Percentiles rank a stretch among this genome's conserved stretches.
Conservation (phyloP, 2,329 filamentous ascomycete genomes). For the Penicillium oxalicum region DNA sequence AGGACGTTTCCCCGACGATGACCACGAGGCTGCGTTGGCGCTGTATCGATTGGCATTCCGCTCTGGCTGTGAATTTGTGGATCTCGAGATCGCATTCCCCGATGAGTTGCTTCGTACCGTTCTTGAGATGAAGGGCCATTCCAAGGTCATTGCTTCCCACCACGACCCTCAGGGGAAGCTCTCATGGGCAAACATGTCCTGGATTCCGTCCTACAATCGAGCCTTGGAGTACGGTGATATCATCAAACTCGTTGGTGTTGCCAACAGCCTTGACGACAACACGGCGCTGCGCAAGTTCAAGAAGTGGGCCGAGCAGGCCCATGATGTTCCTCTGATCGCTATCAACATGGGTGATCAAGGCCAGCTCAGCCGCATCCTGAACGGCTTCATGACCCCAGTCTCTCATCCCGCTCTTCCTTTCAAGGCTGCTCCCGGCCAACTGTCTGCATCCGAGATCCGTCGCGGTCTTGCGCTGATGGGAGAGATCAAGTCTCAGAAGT, state of each 20-base stretch:
- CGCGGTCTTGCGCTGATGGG: conserved; percentile 72
- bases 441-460: conserved; percentile 84
- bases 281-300: conserved; percentile 79
- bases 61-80: conserved; percentile 85
- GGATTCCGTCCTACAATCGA: conserved; percentile 84
- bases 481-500: conserved; percentile 66
- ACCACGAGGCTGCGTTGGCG: conserved; percentile 61
- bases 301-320: conserved; percentile 62
- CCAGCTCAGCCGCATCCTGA: conserved; percentile 83
- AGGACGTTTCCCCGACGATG: conserved; percentile 76
- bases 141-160: conserved; percentile 88
- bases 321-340: conserved; percentile 79
- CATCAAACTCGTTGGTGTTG: conserved; percentile 87
- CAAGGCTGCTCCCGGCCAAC: conserved; percentile 87
- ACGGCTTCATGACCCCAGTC: conserved; percentile 90
- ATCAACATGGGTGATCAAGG: conserved; percentile 91
- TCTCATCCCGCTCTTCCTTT: conserved; percentile 84
- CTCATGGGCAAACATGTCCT: conserved; percentile 88
- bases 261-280: conserved; percentile 73
- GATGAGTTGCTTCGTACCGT: conserved; percentile 67
- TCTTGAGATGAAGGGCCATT: conserved; percentile 62
- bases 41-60: conserved; percentile 75
- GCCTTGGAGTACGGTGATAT: conserved; percentile 86
- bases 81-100: conserved; percentile 83
- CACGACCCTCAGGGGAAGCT: conserved; percentile 75